Base-by-base conservation (phyloP, 257 asterid species). In the Buddleja alternifolia region DNA sequence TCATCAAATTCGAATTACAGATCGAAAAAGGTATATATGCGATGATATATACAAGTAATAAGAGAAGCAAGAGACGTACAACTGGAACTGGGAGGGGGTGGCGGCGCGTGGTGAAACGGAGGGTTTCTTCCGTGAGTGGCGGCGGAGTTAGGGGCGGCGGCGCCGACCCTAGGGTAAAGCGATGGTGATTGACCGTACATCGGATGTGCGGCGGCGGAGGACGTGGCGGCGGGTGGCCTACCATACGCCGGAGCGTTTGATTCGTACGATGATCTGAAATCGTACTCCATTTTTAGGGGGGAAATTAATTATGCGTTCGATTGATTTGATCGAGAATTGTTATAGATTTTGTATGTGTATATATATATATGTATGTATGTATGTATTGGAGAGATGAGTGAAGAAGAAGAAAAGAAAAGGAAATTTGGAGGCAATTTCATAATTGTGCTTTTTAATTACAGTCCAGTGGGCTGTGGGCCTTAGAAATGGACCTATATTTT, bases 111-210 rank as follows among this genome's bases (percentile, higher is more conserved):
- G 69, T 82, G 82, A 25, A 72, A 84, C 14, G 85, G 90, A 17
- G 87, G 85, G 51, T 82, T 77, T 6, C 90, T 81, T 56, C 21
- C 52, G 23, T 60, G 77, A 16, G 77, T 3, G 61, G 79, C 52
- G 62, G 83, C 51, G 15, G 83, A 63, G 55, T 66, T 77, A 45
- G 84, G 24, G 39, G 59, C 78, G 14, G 78, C 17, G 55, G 80
- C 78, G 19, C 85, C 82, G 82, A 84, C 71, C 84, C 77, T 81
- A 0, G 88, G 90, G 71, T 85, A 85, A 54, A 82, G 67, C 8
- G 83, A 59, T 9, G 80, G 41, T 7, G 65, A 73, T 32, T 81
- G 86, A 40, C 73, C 89, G 71, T 84, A 77, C 66, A 61, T 56
- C 51, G 81, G 77, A 37, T 32, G 76, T 24, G 81, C 44, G 23